Evolutionary conservation across 2,329 filamentous ascomycete species (phyloP), one percentile per base, ranked within the genome.

Genomic region (Beauveria brongniartii): DNA sequence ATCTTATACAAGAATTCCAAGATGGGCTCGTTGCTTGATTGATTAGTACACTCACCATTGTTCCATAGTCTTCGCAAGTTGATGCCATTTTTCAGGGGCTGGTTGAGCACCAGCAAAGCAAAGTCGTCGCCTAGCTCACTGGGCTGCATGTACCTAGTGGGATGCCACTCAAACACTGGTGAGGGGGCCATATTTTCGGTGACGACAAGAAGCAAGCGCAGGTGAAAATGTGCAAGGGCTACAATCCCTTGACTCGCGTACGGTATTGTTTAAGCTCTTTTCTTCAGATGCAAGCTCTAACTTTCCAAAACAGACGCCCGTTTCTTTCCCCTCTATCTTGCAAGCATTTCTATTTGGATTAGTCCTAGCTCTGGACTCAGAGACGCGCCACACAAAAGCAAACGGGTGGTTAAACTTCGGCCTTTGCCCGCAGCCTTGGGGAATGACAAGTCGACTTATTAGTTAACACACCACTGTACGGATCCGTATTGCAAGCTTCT

Each of bases 91-190:
- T 68, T 70, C 30, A 82, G 68, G 44, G 78, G 81, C 70, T 82
- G 80, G 67, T 83, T 82, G 59, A 83, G 75, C 40, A 82, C 72
- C 30, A 83, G 69, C 5, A 82, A 70, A 1, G 78, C 77, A 57
- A 80, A 77, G 8, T 73, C 69, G 43, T 71, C 69, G 5, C 69
- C 65, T 46, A 64, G 63, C 50, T 71, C 68, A 22, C 72, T 67
- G 56, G 69, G 67, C 67, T 72, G 71, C 54, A 77, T 68, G 62
- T 74, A 65, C 66, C 69, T 71, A 61, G 72, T 71, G 5, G 75
- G 75, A 55, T 73, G 72, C 75, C 75, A 77, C 51, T 77, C 73
- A 50, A 75, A 73, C 12, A 47, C 41, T n/a, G 14, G 41, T 14
- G 53, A 20, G 37, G 52, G 41, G n/a, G 48, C n/a, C 55, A 53